A percentile compares a stretch with the other conserved stretches of the same genome.
These are phyloP conservation scores for Sclerotinia trifoliorum DNA, from an alignment of 2,329 filamentous ascomycete species.

Conservation along the genomic window DNA sequence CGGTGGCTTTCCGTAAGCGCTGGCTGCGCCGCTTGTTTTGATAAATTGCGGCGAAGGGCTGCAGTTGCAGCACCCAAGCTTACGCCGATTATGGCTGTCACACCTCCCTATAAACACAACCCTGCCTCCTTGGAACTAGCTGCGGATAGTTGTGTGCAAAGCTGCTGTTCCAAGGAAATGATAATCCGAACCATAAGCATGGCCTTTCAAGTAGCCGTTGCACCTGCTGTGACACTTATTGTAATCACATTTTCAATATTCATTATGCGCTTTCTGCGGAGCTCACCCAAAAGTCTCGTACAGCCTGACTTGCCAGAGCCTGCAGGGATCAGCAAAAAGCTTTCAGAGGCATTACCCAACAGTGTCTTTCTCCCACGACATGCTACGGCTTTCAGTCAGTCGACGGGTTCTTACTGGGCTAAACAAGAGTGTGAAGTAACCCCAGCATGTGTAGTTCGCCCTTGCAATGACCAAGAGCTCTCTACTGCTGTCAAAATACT, in stretches of 20 bases:
- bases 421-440: conserved; percentile 20
- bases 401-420: conserved; percentile 23
- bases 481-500: conserved; percentile 16
- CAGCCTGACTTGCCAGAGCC: conserved; percentile 1
- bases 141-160: no score
- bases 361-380: conserved; percentile 6
- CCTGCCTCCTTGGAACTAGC: no score
- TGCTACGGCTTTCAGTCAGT: not conserved
- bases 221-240: not conserved
- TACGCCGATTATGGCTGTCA: no score
- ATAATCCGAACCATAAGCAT: not conserved
- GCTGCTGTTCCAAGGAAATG: not conserved
- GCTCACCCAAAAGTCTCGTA: not conserved
- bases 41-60: no score
- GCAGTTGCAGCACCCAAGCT: no score
- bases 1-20: no score
- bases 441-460: conserved; percentile 23
- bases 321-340: not conserved
- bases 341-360: not conserved
- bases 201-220: not conserved
- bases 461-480: conserved; percentile 22
- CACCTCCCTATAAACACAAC: no score
- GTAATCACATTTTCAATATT: not conserved
- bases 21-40: no score
- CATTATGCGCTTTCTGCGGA: not conserved